Percentiles rank a stretch among this genome's conserved stretches.
phyloP scores from a whole-genome alignment of 148 eudicot species.

The Diospyros kaki region DNA sequence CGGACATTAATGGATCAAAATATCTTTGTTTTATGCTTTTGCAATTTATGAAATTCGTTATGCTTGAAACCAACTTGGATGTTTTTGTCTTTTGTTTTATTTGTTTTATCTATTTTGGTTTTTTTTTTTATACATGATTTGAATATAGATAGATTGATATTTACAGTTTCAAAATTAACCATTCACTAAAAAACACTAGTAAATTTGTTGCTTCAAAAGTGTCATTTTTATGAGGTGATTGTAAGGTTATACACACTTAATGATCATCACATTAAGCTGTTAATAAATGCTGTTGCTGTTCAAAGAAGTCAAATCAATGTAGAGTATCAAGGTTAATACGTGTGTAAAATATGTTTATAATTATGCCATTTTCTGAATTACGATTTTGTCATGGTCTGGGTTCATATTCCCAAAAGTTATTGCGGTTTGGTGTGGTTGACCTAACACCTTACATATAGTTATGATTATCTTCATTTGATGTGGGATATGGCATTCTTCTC shows the following conservation, averaged over 20 bases:
- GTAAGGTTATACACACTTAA: not conserved
- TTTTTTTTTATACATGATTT: not conserved
- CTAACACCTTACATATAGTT: too few relatives aligned
- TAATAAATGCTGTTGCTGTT: not conserved
- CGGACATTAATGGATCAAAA: not conserved
- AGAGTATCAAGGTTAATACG: not conserved
- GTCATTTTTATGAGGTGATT: not conserved
- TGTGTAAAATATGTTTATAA: too few relatives aligned
- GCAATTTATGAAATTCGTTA: not conserved
- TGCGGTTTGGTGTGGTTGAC: too few relatives aligned
- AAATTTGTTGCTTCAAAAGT: not conserved
- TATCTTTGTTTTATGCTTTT: not conserved
- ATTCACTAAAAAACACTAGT: too few relatives aligned
- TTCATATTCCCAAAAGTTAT: too few relatives aligned
- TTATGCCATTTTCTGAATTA: too few relatives aligned
- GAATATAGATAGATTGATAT: not conserved
- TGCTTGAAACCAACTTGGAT: not conserved
- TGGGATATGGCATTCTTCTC: too few relatives aligned
- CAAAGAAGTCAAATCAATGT: not conserved
- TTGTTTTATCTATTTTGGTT: too few relatives aligned
- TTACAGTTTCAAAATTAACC: not conserved
- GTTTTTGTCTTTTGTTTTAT: not conserved
- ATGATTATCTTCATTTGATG: too few relatives aligned
- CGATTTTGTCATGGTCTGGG: too few relatives aligned
- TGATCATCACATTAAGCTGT: not conserved